These are phyloP conservation scores for Hirsutella minnesotensis DNA, from an alignment of 2,329 filamentous ascomycete genomes.

Conservation along the genomic window DNA sequence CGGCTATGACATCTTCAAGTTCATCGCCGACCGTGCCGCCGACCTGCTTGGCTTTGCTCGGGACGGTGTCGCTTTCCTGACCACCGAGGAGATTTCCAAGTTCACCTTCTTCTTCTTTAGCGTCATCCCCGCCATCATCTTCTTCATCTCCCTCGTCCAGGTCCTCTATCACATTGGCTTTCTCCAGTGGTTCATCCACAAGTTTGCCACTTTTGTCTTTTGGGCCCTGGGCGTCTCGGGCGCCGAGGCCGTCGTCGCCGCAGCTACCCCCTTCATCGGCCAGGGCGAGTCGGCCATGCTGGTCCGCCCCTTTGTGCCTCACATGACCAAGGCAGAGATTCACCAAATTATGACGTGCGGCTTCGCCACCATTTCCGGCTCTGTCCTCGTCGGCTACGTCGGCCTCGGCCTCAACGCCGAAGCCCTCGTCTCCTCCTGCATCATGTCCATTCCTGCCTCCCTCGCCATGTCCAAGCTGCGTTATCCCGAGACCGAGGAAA, in stretches of 20 bases:
- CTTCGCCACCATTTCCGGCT: conserved; percentile 85
- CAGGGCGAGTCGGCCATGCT: conserved; percentile 92
- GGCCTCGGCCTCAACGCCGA: conserved; percentile 71
- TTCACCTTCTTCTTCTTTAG: conserved; percentile 59
- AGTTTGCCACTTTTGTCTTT: conserved; percentile 86
- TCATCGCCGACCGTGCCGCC: conserved; percentile 65
- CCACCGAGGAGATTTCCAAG: conserved; percentile 27
- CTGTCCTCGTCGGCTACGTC: conserved; percentile 78
- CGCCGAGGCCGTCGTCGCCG: conserved; percentile 85
- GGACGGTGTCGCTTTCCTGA: conserved; percentile 62
- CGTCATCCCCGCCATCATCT: conserved; percentile 87
- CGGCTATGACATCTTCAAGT: conserved; percentile 85
- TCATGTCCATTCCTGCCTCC: conserved; percentile 91
- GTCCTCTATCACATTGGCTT: conserved; percentile 71
- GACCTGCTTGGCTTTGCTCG: conserved; percentile 65
- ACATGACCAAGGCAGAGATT: conserved; percentile 77
- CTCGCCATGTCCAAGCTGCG: conserved; percentile 82
- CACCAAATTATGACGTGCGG: conserved; percentile 90
- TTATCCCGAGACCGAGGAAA: conserved; percentile 79
- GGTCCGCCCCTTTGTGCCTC: conserved; percentile 73
- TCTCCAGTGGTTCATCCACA: conserved; percentile 80
- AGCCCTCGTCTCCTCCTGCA: conserved; percentile 79
- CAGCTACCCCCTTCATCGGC: conserved; percentile 86
- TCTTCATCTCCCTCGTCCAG: conserved; percentile 89
- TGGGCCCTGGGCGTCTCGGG: conserved; percentile 80